Evolutionary conservation across 208 protist species (phyloP), one percentile per base, ranked within the genome.

Genomic region (Acanthamoeba royreba): DNA sequence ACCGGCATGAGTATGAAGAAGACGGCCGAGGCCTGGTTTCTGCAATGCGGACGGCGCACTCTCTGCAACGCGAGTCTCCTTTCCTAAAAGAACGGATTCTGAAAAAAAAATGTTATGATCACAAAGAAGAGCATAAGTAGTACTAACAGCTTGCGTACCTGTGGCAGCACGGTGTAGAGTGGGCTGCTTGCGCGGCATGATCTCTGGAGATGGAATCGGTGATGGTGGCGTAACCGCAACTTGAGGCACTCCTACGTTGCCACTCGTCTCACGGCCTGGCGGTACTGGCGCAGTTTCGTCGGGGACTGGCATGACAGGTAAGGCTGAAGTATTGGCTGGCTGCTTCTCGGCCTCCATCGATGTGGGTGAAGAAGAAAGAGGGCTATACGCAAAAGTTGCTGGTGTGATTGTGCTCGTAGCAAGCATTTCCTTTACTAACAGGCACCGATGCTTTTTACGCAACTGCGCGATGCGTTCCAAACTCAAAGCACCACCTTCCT

Each of bases 401-500:
- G 81, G 81, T 2, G 81, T 66, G 53, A 89, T 42, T 19, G 35
- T 33, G 81, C 81, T 89, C 31, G 81, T 35, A 25, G n/a, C 40
- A 35, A 89, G 46, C 81, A 89, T 89, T 35, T 89, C 81, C 46
- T 63, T 46, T 25, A 89, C 53, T 35, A 89, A 31, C 46, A 17
- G 28, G 38, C 81, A 89, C 7, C 81, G 81, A 42, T 89, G 81
- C 38, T 89, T 89, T 49, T 89, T 89, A 7, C 81, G 81, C 81
- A 89, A 42, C n/a, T 31, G 46, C 38, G 46, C 81, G 33, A 89
- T 89, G 0, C 81, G 81, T n/a, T 89, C 81, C 3, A 38, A 42
- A 42, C 49, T 63, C 46, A 89, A 49, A 15, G 81, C 46, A 19
- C 81, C 53, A 17, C 81, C 81, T 31, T 89, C 81, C 47, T 89